These are phyloP conservation scores for Bipolaris zeicola DNA, from an alignment of 2,329 filamentous ascomycete genomes.

Conservation along the genomic window DNA sequence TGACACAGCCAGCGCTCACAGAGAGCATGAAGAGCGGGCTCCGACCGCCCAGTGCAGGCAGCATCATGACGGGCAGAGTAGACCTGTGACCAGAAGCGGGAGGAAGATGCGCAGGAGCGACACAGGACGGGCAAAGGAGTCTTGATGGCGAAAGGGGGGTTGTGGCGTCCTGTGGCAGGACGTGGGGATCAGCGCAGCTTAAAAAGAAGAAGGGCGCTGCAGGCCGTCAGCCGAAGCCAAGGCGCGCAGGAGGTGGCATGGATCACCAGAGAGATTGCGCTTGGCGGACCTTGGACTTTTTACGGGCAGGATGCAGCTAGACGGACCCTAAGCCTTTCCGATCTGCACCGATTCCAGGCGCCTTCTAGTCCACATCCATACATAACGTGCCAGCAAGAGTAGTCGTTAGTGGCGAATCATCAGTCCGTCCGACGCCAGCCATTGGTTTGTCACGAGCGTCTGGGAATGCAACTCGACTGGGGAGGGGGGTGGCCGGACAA, in stretches of 20 bases:
- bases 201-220: slow-evolving; percentile 23
- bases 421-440: slow-evolving; percentile 3
- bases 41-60: slow-evolving; percentile 38
- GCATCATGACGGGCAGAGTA: slow-evolving; percentile 32
- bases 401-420: slow-evolving; percentile 10
- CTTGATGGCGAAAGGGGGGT: slow-evolving; percentile 22
- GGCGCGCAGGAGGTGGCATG: slow-evolving; percentile 25
- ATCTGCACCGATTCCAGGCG: slow-evolving; percentile 19
- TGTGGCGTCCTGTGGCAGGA: slow-evolving; percentile 13
- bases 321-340: slow-evolving; percentile 17
- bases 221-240: slow-evolving; percentile 30
- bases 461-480: background rate
- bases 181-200: slow-evolving; percentile 32
- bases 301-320: slow-evolving; percentile 19
- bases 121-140: slow-evolving; percentile 7
- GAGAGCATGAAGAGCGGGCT: slow-evolving; percentile 41
- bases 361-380: slow-evolving; percentile 2
- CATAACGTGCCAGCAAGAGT: background rate
- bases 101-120: slow-evolving; percentile 15
- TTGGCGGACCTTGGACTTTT: slow-evolving; percentile 29
- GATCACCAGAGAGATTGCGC: slow-evolving; percentile 29
- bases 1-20: slow-evolving; percentile 36
- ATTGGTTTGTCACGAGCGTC: slow-evolving; percentile 2
- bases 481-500: background rate
- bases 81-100: slow-evolving; percentile 1